These are phyloP conservation scores for Aspergillus spinulosporus DNA, from an alignment of 2,329 filamentous ascomycete genomes.

Conservation along the genomic window DNA sequence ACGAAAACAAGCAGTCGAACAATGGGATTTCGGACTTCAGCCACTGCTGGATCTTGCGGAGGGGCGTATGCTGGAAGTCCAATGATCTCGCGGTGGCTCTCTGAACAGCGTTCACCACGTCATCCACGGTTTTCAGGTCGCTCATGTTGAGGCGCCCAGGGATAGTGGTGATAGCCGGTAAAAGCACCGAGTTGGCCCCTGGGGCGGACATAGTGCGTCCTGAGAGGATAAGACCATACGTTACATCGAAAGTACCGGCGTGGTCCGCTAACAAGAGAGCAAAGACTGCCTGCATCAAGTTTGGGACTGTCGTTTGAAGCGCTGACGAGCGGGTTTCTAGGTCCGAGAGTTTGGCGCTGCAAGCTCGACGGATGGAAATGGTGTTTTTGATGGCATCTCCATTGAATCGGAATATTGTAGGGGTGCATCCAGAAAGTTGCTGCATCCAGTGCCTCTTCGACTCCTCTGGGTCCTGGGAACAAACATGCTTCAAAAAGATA, in stretches of 20 bases:
- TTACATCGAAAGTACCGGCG: constrained; percentile 30
- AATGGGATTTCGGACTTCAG: constrained; percentile 32
- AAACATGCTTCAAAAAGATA: constrained; percentile 31
- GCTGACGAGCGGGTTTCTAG: constrained; percentile 29
- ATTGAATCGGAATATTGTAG: constrained; percentile 21
- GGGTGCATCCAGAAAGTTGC: constrained; percentile 25
- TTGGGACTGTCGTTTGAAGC: constrained; percentile 34
- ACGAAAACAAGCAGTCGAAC: constrained; percentile 40
- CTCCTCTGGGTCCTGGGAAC: constrained; percentile 26
- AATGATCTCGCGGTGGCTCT: constrained; percentile 30
- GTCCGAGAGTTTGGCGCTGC: constrained; percentile 25
- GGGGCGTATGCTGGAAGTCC: constrained; percentile 39
- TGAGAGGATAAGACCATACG: constrained; percentile 37
- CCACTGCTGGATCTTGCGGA: constrained; percentile 40
- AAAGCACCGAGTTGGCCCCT: constrained; percentile 33
- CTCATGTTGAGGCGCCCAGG: constrained; percentile 34
- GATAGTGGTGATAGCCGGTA: constrained; percentile 41
- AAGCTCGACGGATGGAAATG: constrained; percentile 12
- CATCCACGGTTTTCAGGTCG: constrained; percentile 22
- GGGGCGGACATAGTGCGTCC: constrained; percentile 34
- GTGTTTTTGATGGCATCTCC: constrained; percentile 17
- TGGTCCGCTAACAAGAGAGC: constrained; percentile 36
- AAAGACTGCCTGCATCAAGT: constrained; percentile 36
- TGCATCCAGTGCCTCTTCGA: constrained; percentile 31
- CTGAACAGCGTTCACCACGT: constrained; percentile 27